These are phyloP conservation scores for Vitis hybrid DNA, from an alignment of 177 flowering plant genomes.

Conservation along the genomic window DNA sequence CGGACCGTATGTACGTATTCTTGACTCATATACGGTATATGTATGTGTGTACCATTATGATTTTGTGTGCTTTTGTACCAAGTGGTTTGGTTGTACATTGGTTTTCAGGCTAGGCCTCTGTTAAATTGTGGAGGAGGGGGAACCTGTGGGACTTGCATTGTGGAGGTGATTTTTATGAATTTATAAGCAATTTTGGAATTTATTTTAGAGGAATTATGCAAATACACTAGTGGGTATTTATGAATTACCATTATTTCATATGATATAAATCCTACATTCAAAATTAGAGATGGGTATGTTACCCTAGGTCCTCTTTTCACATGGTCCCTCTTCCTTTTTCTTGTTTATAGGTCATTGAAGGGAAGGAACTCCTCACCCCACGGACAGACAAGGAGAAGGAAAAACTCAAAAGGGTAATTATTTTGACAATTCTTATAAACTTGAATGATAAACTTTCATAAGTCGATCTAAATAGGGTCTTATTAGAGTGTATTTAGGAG, in stretches of 20 bases:
- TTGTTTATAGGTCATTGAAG: constrained; percentile 54
- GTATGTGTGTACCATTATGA: background rate
- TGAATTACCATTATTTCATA: too few relatives aligned
- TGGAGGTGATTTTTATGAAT: constrained; percentile 53
- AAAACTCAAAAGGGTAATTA: constrained; percentile 59
- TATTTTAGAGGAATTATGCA: background rate
- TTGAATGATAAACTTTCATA: too few relatives aligned
- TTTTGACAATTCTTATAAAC: background rate
- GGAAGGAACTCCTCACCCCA: constrained; percentile 71
- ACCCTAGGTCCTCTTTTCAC: too few relatives aligned
- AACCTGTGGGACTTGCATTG: constrained; percentile 80
- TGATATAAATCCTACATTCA: too few relatives aligned
- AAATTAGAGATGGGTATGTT: too few relatives aligned
- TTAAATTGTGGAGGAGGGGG: constrained; percentile 87
- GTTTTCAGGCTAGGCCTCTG: constrained; percentile 54
- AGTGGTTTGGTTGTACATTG: background rate
- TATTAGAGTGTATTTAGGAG: too few relatives aligned
- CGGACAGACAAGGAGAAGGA: constrained; percentile 85
- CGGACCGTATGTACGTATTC: constrained; percentile 76
- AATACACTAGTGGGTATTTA: background rate
- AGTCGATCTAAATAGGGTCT: too few relatives aligned
- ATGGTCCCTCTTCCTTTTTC: too few relatives aligned
- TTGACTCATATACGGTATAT: background rate
- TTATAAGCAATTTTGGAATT: background rate
- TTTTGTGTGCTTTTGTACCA: background rate